Evolutionary conservation across 164 flowering plant species (phyloP), one percentile per base, ranked within the genome.

Genomic region (Piper betle): DNA sequence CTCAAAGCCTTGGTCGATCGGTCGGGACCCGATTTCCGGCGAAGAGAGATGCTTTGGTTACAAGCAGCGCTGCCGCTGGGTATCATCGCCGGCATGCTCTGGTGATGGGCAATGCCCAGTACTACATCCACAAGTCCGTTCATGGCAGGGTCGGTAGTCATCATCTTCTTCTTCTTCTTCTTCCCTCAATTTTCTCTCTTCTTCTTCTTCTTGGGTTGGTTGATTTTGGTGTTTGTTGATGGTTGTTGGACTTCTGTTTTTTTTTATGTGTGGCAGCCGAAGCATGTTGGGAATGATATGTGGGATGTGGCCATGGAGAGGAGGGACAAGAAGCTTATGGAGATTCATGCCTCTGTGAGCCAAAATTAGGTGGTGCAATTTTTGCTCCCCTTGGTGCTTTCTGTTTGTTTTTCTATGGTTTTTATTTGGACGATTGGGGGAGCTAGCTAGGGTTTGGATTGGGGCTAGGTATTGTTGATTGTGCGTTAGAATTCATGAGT

Each of bases 301-400:
- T 93, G 97, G 97, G 99, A 93, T 52, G 89, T 80, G 17, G 95
- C 97, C 19, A 88, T 93, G 99, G 99, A 93, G 61, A 75, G 82
- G 61, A 78, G 99, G 72, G 99, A 93, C 76, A 90, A 93, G 80
- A 88, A 81, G 79, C 72, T 93, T 69, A 55, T 82, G 62, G 88
- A 86, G 73, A 60, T 46, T 12, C 50, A 15, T 12, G n/a, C 63
- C 13, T 50, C 66, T 53, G 64, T 43, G 2, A 18, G 59, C 15
- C 63, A 65, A 48, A 37, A 53, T 18, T 68, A 71, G 67, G 74
- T 71, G 15, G 53, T 58, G 13, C 17, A 11, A 15, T 37, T 50
- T 18, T 61, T 39, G 8, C 16, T 11, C 10, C 11, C 16, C 11
- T 18, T 55, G 50, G 50, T 46, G 3, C 15, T 10, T 46, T 43